phyloP scores from a whole-genome alignment of 2,329 filamentous ascomycete genomes.

The Aspergillus sojae region DNA sequence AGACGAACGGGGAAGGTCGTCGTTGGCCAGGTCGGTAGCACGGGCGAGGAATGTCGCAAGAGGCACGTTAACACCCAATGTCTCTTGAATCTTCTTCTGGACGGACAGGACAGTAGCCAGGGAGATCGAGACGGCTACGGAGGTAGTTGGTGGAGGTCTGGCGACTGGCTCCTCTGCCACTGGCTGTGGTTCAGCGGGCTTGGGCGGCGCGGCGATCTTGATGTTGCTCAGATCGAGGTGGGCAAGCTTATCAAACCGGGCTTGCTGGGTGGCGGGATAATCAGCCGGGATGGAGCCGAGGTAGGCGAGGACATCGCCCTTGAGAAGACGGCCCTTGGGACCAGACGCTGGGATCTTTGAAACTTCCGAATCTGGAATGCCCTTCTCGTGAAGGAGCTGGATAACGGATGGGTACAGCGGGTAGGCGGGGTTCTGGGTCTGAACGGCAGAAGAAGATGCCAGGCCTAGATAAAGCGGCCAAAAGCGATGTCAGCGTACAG shows the following conservation, averaged over 20 bases:
- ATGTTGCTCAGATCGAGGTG: constrained; percentile 96
- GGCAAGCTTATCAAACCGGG: constrained; percentile 71
- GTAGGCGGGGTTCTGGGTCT: constrained; percentile 48
- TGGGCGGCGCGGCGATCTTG: constrained; percentile 66
- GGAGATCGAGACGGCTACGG: constrained; percentile 73
- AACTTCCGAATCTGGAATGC: constrained; percentile 73
- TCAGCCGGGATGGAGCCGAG: constrained; percentile 74
- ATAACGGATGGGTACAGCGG: constrained; percentile 74
- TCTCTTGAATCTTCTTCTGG: constrained; percentile 77
- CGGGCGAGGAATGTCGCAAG: constrained; percentile 84
- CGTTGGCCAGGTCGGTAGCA: constrained; percentile 84
- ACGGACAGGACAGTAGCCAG: constrained; percentile 76
- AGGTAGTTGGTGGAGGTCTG: constrained; percentile 33
- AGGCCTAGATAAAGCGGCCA: constrained; percentile 29
- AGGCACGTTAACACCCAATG: constrained; percentile 77
- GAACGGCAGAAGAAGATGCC: constrained; percentile 36
- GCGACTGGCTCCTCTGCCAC: constrained; percentile 30
- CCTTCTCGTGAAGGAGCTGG: constrained; percentile 77
- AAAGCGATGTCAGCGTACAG: background rate
- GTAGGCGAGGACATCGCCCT: constrained; percentile 93
- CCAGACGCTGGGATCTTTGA: constrained; percentile 84
- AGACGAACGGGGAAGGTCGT: constrained; percentile 72
- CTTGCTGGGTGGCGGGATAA: constrained; percentile 71
- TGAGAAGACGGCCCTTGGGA: constrained; percentile 83
- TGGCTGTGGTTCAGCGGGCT: constrained; percentile 36